Base-by-base conservation (phyloP, 1,284 basidiomycete genomes). In the Ustilago crameri region DNA sequence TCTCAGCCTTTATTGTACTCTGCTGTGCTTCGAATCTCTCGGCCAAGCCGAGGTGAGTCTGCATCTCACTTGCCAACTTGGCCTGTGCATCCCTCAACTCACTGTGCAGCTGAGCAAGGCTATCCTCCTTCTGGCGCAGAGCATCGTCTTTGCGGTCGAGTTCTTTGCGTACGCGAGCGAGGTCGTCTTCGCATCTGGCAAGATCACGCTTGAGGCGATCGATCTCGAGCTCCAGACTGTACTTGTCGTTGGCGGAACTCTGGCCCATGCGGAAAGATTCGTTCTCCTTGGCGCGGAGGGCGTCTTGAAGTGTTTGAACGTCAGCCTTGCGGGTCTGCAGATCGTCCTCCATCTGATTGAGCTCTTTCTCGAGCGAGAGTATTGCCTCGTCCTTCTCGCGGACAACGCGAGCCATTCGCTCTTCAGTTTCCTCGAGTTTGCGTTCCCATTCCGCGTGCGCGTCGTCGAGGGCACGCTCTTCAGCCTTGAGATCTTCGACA, bases 181-280 rank as follows among this genome's bases (percentile, higher is more conserved):
- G 86, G 53, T 96, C 93, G 68, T 91, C 89, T 78, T 95, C 92
- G 12, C 90, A 87, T 8, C 91, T 86, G 69, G 90, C 88, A 22
- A 96, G 82, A 81, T 98, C 95, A 30, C 94, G 88, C 81, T 91
- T 91, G 47, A 95, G 86, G 2, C 93, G 86, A 75, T 97, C 95
- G 4, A 93, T 87, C 84, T 98, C 95, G 24, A 97, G 88, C 83
- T 96, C 92, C 38, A 98, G 85, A 38, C 92, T 92, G 85, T 93
- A 93, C 56, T 90, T 87, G 46, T 93, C 91, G 10, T 90, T 91
- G 1, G 91, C 91, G 75, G 91, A 90, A 27, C 89, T 87, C 84
- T 93, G 91, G 37, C 93, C 93, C 5, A 90, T 85, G 63, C 90
- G 88, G 84, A 89, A 89, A 5, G 84, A 75, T 57, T 87, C 85